phyloP scores from a whole-genome alignment of 2,329 filamentous ascomycete genomes.

The Colletotrichum gloeosporioides region DNA sequence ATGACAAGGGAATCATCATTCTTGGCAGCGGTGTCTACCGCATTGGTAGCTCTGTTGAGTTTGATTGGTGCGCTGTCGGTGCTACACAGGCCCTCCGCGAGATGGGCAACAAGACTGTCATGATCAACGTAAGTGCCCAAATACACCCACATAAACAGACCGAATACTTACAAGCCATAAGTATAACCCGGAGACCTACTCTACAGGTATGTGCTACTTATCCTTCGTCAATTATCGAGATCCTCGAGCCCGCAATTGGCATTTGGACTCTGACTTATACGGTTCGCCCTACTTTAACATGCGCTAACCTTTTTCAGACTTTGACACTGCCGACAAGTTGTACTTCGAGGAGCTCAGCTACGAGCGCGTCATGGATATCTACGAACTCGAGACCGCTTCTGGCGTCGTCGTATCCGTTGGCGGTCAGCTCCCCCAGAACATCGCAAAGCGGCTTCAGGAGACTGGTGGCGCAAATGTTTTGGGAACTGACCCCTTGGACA shows the following conservation, averaged over 20 bases:
- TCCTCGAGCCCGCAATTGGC: neutral
- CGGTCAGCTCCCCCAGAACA: conserved; percentile 96
- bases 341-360: conserved; percentile 98
- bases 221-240: neutral
- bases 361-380: conserved; percentile 98
- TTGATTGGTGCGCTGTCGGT: conserved; percentile 97
- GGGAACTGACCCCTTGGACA: conserved; percentile 90
- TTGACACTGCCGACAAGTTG: conserved; percentile 85
- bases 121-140: conserved; percentile 77
- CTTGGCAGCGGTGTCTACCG: conserved; percentile 96
- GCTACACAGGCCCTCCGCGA: conserved; percentile 81
- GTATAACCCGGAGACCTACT: conserved; percentile 69
- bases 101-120: conserved; percentile 95
- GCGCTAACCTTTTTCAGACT: conserved; percentile 67
- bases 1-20: conserved; percentile 88
- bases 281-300: neutral
- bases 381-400: conserved; percentile 84
- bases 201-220: neutral
- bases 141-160: conserved; percentile 57
- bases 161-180: neutral
- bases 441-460: conserved; percentile 92
- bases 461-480: conserved; percentile 88
- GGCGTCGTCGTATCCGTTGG: conserved; percentile 96
- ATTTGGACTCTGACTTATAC: neutral
- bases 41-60: conserved; percentile 97